Evolutionary conservation across 2,329 filamentous ascomycete genomes (phyloP).

Genomic region (Calonectria multiphialidica): DNA sequence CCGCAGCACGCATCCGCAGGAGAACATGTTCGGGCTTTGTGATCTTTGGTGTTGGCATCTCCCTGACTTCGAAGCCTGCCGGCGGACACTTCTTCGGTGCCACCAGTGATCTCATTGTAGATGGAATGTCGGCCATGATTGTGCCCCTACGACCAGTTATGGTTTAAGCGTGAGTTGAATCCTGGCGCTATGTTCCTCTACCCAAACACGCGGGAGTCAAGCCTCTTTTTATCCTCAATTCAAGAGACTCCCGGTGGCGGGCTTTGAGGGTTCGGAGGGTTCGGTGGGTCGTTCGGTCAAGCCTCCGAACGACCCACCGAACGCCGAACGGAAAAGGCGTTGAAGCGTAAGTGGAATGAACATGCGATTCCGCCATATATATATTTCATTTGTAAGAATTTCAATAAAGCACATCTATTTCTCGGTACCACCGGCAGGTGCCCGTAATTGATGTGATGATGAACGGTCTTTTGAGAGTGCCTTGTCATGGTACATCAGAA

Average conservation of each 20-base stretch:
- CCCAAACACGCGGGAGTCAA: neutral
- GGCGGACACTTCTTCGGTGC: constrained; percentile 55
- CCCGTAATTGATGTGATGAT: too few relatives aligned
- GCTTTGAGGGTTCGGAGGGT: constrained; percentile 35
- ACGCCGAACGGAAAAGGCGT: neutral
- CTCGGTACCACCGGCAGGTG: too few relatives aligned
- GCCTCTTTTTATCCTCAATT: constrained; percentile 31
- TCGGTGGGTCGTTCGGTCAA: constrained; percentile 33
- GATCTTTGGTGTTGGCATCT: constrained; percentile 59
- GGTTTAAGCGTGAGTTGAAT: neutral
- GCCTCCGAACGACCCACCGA: constrained; percentile 35
- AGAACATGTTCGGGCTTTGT: constrained; percentile 57
- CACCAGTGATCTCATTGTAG: constrained; percentile 58
- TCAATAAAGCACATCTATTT: too few relatives aligned
- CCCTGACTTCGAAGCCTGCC: constrained; percentile 52
- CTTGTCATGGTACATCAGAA: too few relatives aligned
- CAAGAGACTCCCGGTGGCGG: constrained; percentile 17
- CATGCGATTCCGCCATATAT: too few relatives aligned
- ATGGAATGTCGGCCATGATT: constrained; percentile 48
- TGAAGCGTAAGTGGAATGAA: too few relatives aligned
- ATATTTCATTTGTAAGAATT: too few relatives aligned
- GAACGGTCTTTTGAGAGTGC: too few relatives aligned
- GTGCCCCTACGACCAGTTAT: neutral
- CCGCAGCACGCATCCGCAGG: constrained; percentile 52
- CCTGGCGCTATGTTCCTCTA: neutral